Percentiles rank a stretch among this genome's conserved stretches.
Evolutionary conservation across 768 basidiomycete genomes (phyloP).

Genomic region (Suillus decipiens): DNA sequence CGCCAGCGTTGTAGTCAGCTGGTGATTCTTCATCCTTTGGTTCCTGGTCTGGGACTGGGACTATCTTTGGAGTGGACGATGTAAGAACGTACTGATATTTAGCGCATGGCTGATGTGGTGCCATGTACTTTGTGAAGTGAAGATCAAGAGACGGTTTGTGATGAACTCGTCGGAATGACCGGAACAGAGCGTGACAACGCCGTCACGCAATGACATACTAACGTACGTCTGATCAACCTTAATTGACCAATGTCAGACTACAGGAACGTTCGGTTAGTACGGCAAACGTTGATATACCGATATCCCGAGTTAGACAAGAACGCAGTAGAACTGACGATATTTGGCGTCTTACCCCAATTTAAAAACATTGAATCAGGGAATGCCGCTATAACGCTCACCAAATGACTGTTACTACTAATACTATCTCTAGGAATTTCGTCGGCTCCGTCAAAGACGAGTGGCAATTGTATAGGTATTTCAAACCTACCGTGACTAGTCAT

Average conservation of each 20-base stretch:
- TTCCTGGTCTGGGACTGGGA: conserved; percentile 64
- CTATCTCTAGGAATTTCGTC: conserved; percentile 49
- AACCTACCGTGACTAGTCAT: not conserved
- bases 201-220: not conserved
- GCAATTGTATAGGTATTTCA: conserved; percentile 70
- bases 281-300: not conserved
- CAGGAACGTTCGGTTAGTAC: not conserved
- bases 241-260: not conserved
- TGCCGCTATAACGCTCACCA: not conserved
- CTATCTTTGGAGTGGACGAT: conserved; percentile 63
- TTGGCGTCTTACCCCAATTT: not conserved
- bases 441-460: conserved; percentile 86
- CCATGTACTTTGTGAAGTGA: conserved; percentile 51
- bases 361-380: not conserved
- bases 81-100: conserved; percentile 80
- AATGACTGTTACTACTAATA: conserved; percentile 26
- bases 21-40: conserved; percentile 81
- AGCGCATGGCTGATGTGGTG: conserved; percentile 63
- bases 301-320: not conserved
- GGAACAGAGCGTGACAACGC: conserved; percentile 17
- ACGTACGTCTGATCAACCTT: not conserved
- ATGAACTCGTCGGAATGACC: conserved; percentile 12
- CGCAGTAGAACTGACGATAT: not conserved
- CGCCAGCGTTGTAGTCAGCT: conserved; percentile 81
- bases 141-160: conserved; percentile 18